Conservation (phyloP, 2,329 filamentous ascomycete species). For the Dissoconium aciculare region DNA sequence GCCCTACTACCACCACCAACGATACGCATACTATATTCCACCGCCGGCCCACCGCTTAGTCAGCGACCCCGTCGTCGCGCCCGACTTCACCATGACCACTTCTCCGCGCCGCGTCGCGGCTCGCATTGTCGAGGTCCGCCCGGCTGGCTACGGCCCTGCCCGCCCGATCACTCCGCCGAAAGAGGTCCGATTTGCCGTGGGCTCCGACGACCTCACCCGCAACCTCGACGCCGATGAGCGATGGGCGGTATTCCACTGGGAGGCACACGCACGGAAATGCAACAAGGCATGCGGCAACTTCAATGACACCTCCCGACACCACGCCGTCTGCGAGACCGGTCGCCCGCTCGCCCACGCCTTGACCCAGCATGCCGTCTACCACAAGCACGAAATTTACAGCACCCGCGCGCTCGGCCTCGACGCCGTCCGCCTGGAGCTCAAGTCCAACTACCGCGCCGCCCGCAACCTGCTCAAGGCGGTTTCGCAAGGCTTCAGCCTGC, state of each 20-base stretch:
- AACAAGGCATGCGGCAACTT: constrained; percentile 30
- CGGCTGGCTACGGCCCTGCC: too few relatives aligned
- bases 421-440: constrained; percentile 32
- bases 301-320: constrained; percentile 21
- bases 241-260: constrained; percentile 35
- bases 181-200: constrained; percentile 19
- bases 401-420: constrained; percentile 24
- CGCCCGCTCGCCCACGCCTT: constrained; percentile 32
- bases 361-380: constrained; percentile 30
- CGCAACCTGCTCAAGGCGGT: constrained; percentile 28
- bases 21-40: too few relatives aligned
- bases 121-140: constrained; percentile 17
- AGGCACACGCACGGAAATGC: constrained; percentile 33
- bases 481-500: constrained; percentile 24
- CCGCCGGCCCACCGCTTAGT: too few relatives aligned
- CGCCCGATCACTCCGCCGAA: constrained; percentile 14
- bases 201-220: constrained; percentile 22
- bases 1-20: too few relatives aligned
- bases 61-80: too few relatives aligned
- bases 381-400: constrained; percentile 20
- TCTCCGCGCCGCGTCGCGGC: too few relatives aligned
- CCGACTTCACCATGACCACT: too few relatives aligned
- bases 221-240: constrained; percentile 29
- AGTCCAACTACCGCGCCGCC: constrained; percentile 28
- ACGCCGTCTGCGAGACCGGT: constrained; percentile 30